These are phyloP conservation scores for Albophoma yamanashiensis DNA, from an alignment of 2,329 filamentous ascomycete genomes.

Conservation along the genomic window DNA sequence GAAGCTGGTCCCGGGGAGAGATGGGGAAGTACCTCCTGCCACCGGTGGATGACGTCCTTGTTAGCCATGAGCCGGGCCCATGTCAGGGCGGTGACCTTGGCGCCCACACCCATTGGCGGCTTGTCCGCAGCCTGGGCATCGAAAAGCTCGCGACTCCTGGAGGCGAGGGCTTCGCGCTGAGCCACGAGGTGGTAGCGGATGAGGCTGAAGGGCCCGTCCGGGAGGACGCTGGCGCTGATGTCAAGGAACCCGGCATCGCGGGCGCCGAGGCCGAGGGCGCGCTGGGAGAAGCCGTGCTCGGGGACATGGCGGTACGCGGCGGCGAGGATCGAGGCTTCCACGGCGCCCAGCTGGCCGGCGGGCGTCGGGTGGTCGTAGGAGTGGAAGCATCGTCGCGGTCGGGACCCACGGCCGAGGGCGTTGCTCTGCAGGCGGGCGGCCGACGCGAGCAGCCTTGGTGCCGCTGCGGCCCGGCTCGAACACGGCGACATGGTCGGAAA, in stretches of 20 bases:
- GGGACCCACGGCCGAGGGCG: not conserved
- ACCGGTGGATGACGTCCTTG: conserved; percentile 57
- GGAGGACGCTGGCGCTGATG: conserved; percentile 74
- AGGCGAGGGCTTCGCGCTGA: conserved; percentile 50
- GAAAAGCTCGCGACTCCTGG: conserved; percentile 27
- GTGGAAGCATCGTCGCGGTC: conserved; percentile 46
- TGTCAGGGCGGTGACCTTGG: conserved; percentile 59
- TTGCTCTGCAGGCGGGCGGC: not conserved
- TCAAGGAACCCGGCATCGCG: conserved; percentile 79
- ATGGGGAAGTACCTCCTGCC: conserved; percentile 62
- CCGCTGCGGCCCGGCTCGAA: not conserved
- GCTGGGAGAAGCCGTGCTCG: conserved; percentile 67
- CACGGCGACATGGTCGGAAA: not conserved
- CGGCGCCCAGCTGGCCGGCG: conserved; percentile 50
- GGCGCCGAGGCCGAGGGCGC: conserved; percentile 65
- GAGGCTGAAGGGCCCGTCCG: conserved; percentile 69
- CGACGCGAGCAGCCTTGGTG: not conserved
- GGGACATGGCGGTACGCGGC: conserved; percentile 75
- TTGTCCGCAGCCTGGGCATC: conserved; percentile 10
- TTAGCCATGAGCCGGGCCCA: conserved; percentile 74
- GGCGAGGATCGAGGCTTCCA: conserved; percentile 68
- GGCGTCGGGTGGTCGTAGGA: conserved; percentile 56
- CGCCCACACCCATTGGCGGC: conserved; percentile 33
- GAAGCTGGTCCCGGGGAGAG: not conserved
- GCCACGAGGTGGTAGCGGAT: conserved; percentile 67